These are phyloP conservation scores for Climacium dendroides DNA, from an alignment of 225 moss, liverwort and hornwort genomes.

Conservation along the genomic window DNA sequence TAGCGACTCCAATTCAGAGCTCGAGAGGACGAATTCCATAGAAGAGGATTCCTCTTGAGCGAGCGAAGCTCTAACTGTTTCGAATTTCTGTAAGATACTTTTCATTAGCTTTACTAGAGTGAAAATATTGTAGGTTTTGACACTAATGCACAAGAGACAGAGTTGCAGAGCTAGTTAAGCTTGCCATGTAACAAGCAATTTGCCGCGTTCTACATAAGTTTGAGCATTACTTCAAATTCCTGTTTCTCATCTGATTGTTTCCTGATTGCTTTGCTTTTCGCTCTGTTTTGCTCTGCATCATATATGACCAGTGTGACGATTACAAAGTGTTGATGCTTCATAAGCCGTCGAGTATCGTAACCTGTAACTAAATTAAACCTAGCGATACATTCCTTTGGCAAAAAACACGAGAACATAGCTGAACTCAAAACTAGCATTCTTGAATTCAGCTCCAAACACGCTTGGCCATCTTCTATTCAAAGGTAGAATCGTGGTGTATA, in stretches of 20 bases:
- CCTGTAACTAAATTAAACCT: not conserved
- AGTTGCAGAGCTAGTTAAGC: not conserved
- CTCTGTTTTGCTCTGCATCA: not conserved
- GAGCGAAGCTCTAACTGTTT: not conserved
- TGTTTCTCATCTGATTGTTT: not conserved
- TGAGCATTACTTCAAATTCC: not conserved
- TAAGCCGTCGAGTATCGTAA: not conserved
- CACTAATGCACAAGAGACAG: not conserved
- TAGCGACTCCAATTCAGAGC: not conserved
- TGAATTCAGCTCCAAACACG: not conserved
- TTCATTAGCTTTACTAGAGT: not conserved
- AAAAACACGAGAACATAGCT: not conserved
- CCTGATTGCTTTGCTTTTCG: not conserved
- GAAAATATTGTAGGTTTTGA: not conserved
- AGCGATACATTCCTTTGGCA: not conserved
- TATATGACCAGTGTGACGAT: not conserved
- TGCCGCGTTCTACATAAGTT: not conserved
- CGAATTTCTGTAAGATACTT: not conserved
- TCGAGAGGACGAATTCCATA: not conserved
- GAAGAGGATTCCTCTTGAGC: conserved; percentile 22
- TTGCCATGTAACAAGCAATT: not conserved
- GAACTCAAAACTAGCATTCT: not conserved
- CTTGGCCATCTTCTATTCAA: not conserved
- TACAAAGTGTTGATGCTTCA: not conserved
- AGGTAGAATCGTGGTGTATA: not conserved